Conservation (phyloP, 352 stramenopile species). For the Stramenopiles sp. region DNA sequence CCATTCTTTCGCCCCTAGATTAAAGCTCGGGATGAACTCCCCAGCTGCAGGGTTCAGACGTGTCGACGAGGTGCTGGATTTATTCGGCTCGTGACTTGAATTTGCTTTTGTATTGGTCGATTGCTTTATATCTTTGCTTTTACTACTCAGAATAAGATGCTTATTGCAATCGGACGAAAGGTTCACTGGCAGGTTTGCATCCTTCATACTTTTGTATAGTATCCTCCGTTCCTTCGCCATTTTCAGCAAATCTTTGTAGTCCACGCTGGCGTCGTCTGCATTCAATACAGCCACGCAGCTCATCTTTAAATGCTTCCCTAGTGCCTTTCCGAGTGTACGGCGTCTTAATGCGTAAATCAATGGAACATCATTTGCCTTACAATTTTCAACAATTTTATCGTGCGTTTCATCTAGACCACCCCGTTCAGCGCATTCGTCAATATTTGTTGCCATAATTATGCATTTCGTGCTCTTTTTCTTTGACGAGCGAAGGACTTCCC, state of each 20-base stretch:
- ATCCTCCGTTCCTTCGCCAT: neutral
- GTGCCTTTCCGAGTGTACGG: constrained; percentile 56
- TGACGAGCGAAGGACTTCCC: constrained; percentile 65
- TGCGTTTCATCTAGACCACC: constrained; percentile 52
- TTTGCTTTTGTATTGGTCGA: neutral
- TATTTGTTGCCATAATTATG: constrained; percentile 64
- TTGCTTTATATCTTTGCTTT: neutral
- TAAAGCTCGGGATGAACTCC: neutral
- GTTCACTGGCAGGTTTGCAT: neutral
- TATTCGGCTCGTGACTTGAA: no score
- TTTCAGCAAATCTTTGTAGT: constrained; percentile 25
- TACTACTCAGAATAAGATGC: neutral
- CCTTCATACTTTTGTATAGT: neutral
- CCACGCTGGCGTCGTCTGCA: constrained; percentile 70
- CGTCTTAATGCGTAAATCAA: constrained; percentile 48
- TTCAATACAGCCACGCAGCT: constrained; percentile 81
- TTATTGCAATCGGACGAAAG: no score
- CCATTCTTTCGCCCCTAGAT: neutral
- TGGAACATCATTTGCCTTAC: constrained; percentile 30
- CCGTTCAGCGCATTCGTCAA: constrained; percentile 41
- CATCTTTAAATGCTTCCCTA: constrained; percentile 76
- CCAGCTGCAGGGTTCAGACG: neutral
- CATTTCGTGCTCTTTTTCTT: constrained; percentile 51
- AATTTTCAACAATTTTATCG: constrained; percentile 50
- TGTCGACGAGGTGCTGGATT: no score